Evolutionary conservation across 2,329 filamentous ascomycete genomes (phyloP), one percentile per base, ranked within the genome.

Genomic region (Verticillium dahliae): DNA sequence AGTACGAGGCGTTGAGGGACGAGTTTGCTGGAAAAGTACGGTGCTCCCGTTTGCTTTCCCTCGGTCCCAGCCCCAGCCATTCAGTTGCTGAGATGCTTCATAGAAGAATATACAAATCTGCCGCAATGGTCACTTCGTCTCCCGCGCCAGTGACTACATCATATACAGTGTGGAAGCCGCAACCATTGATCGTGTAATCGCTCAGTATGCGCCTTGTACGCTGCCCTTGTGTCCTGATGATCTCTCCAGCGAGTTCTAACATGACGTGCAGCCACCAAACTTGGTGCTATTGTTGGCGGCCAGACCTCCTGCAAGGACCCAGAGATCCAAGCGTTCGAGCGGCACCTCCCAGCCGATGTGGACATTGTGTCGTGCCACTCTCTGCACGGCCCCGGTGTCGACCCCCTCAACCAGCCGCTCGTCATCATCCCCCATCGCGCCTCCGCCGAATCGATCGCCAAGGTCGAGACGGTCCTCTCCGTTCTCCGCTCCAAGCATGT

Each of bases 231-330:
- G 9, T 37, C 35, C 35, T 13, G 9, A 13, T 13, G 7, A 10
- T 37, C 14, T 35, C 62, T 62, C 62, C 69, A 18, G 38, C 54
- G 41, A 33, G 39, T 37, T 62, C 58, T 62, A 45, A 58, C 33
- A 37, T 61, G 58, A 37, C 45, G 6, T 65, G 64, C 72, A 97
- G 93, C 95, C 67, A 99, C 95, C 62, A 98, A 97, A 74, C 84
- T 95, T 71, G 90, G 91, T 66, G 95, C 95, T 66, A 96, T 99
- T 65, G 95, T 99, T 27, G 96, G 95, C 63, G 95, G 95, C 9
- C 95, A 99, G 75, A 99, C 95, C 1, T 98, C 95, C 1, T 99
- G 95, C 83, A 99, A 99, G 78, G 92, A 92, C 57, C 95, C 95
- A 22, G 95, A 99, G 75, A 95, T 99, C 70, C 87, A 87, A 39